Base-by-base conservation (phyloP, 140 eudicot genomes). In the Stevia rebaudiana region DNA sequence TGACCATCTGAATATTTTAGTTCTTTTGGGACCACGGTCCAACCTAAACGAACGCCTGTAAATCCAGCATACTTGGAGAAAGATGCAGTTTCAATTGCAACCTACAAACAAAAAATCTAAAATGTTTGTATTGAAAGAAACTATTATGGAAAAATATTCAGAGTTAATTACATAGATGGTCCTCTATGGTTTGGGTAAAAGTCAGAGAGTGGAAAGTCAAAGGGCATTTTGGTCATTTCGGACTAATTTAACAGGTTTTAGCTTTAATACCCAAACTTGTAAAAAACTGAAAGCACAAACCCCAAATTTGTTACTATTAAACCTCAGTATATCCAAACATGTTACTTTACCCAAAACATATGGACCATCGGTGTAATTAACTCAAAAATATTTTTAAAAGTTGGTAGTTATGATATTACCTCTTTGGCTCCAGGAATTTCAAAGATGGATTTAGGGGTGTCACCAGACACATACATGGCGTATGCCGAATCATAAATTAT, bases 11-110 rank as follows among this genome's bases (percentile, higher is more conserved):
- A 84, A 68, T 71, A 91, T 36, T 84, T 73, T n/a, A 91, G 98
- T 30, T 79, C 87, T 65, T 87, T 78, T 0, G 98, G 98, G 55
- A 91, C 83, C 59, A 87, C 98, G 1, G 98, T 91, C 98, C 98
- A 91, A 10, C 98, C 98, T 46, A 91, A 77, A 61, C 98, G 98
- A 51, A 87, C 96, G 46, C 98, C 98, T 0, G 98, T 91, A 75
- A 91, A 91, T 49, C 98, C 98, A 71, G 95, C 98, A 61, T 82
- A 82, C 77, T 87, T 87, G 11, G 98, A 91, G 58, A 91, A 91
- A 40, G 98, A 91, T n/a, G 95, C 80, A 6, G 88, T 85, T 68
- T 91, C 98, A 63, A 91, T 82, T 17, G 98, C 98, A 72, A 91
- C 96, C 92, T 91, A 21, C 3, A 33, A n/a, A 60, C 13, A 37